These are phyloP conservation scores for Rhizopus arrhizus DNA, from an alignment of 371 early-diverging fungal genomes.

Conservation along the genomic window DNA sequence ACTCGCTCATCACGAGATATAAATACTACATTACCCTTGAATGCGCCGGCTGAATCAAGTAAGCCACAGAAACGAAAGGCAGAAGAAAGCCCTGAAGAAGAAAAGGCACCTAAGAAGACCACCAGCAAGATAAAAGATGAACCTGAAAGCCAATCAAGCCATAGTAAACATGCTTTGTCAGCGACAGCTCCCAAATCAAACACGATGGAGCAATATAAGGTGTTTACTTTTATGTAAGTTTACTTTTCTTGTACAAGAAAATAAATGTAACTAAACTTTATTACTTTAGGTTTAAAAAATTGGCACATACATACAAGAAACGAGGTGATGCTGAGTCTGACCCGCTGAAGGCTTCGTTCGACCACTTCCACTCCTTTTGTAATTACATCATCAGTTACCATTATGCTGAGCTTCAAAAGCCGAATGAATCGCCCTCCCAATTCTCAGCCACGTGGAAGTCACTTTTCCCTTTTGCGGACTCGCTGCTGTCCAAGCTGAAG, in stretches of 20 bases:
- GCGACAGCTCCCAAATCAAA: constrained; percentile 39
- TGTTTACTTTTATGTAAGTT: constrained; percentile 36
- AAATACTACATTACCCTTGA: no score
- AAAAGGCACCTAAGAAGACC: background rate
- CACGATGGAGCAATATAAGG: constrained; percentile 30
- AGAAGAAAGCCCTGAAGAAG: background rate
- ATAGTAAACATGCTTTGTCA: background rate
- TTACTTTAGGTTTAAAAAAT: constrained; percentile 31
- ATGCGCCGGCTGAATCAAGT: no score
- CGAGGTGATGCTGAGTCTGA: constrained; percentile 33
- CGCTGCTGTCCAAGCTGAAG: constrained; percentile 24
- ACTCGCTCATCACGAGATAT: background rate
- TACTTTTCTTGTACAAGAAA: no score
- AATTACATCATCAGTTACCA: constrained; percentile 44
- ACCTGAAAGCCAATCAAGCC: background rate
- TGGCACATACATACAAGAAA: constrained; percentile 41
- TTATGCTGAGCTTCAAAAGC: constrained; percentile 27
- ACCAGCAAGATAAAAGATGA: background rate
- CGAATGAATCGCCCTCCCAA: constrained; percentile 6
- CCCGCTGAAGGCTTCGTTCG: constrained; percentile 29
- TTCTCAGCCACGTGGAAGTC: constrained; percentile 32
- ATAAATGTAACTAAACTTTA: background rate
- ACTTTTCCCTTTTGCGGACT: constrained; percentile 34
- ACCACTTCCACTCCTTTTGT: constrained; percentile 40
- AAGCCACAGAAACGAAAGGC: no score